phyloP scores from a whole-genome alignment of 2,329 filamentous ascomycete genomes.

The Zymoseptoria brevis region DNA sequence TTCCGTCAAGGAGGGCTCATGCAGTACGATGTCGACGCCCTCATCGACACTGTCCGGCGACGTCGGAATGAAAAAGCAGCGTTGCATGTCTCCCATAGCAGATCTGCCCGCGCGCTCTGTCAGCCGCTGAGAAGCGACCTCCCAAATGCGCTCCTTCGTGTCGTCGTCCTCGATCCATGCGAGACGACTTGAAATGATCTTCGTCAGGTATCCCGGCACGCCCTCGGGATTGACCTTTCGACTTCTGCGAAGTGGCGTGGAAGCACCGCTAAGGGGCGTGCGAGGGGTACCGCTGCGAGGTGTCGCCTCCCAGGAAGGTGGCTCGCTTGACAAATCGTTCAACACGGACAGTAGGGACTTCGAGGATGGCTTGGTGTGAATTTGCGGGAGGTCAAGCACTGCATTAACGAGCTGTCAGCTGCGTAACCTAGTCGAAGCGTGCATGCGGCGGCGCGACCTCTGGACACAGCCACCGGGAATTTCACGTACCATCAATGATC shows the following conservation, averaged over 20 bases:
- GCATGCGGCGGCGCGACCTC: not conserved
- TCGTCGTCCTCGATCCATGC: constrained; percentile 62
- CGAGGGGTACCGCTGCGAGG: constrained; percentile 20
- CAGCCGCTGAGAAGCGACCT: constrained; percentile 67
- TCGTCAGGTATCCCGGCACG: constrained; percentile 59
- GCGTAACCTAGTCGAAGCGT: not conserved
- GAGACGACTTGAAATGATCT: constrained; percentile 59
- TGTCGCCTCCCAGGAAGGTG: constrained; percentile 58
- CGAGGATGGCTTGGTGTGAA: constrained; percentile 67
- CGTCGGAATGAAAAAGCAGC: constrained; percentile 49
- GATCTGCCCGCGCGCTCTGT: constrained; percentile 76
- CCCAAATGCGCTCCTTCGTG: constrained; percentile 63
- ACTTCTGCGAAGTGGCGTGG: constrained; percentile 18
- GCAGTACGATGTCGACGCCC: constrained; percentile 58
- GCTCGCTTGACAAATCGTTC: constrained; percentile 56
- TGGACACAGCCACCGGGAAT: not conserved
- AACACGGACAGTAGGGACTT: constrained; percentile 57
- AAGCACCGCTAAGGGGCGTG: constrained; percentile 14
- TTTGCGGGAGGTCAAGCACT: constrained; percentile 72
- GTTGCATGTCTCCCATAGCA: constrained; percentile 57
- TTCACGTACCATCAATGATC: constrained; percentile 25
- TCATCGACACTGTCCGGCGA: constrained; percentile 17
- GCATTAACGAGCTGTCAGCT: constrained; percentile 5
- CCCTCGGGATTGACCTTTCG: constrained; percentile 42
- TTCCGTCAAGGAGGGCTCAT: constrained; percentile 79